phyloP scores from a whole-genome alignment of 768 basidiomycete genomes.

The Mycena galericulata region DNA sequence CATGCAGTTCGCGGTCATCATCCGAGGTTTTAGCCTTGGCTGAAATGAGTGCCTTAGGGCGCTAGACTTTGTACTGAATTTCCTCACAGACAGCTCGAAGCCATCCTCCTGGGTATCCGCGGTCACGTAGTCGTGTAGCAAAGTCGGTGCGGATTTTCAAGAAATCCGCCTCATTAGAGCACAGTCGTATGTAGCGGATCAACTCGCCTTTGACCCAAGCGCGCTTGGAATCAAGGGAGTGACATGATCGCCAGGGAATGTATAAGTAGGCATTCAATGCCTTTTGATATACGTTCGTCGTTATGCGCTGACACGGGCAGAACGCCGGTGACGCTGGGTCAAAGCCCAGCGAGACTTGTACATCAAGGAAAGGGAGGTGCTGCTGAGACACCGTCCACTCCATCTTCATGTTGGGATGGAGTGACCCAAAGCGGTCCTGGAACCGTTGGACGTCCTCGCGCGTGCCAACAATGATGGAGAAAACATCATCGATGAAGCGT shows the following conservation, averaged over 20 bases:
- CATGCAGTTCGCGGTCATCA: slow-evolving; percentile 4
- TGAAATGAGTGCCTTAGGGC: slow-evolving; percentile 2
- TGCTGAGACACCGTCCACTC: slow-evolving; percentile 5
- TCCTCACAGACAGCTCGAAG: slow-evolving; percentile 13
- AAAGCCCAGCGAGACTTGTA: slow-evolving; percentile 17
- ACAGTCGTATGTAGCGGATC: slow-evolving; percentile 13
- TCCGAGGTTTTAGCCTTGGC: not conserved
- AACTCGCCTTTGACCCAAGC: not conserved
- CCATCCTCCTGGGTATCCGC: slow-evolving; percentile 23
- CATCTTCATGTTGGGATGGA: slow-evolving; percentile 6
- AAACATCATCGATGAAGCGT: slow-evolving; percentile 32
- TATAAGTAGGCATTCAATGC: slow-evolving; percentile 31
- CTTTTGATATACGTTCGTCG: slow-evolving; percentile 27
- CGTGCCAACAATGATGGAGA: slow-evolving; percentile 27
- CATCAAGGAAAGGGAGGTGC: slow-evolving; percentile 29
- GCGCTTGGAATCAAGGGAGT: not conserved
- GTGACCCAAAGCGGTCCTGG: slow-evolving; percentile 21
- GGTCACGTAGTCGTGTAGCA: not conserved
- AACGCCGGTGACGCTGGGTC: not conserved
- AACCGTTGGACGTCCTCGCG: slow-evolving; percentile 26
- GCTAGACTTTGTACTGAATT: slow-evolving; percentile 8
- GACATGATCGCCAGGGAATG: slow-evolving; percentile 20
- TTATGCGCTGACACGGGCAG: not conserved
- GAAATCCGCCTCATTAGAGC: slow-evolving; percentile 12
- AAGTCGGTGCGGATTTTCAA: slow-evolving; percentile 4